phyloP scores from a whole-genome alignment of 768 basidiomycete genomes.

The Mycena galericulata region DNA sequence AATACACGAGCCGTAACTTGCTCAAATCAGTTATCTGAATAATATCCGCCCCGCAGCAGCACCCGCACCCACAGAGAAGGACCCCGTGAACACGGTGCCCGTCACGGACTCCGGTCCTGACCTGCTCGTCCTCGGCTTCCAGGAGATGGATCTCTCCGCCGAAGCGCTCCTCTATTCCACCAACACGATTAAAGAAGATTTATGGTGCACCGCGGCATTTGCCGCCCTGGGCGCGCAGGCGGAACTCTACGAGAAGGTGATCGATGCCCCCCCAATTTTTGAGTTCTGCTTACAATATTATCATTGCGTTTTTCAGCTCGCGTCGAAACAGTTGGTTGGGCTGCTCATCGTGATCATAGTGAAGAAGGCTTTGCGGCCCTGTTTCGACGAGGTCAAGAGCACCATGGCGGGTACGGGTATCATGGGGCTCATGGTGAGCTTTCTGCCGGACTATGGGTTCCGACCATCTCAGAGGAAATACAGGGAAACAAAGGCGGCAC shows the following conservation, averaged over 20 bases:
- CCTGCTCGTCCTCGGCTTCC: slow-evolving; percentile 80
- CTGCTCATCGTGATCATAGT: slow-evolving; percentile 81
- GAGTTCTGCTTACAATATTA: neutral
- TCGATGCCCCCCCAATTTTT: neutral
- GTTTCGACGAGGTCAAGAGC: slow-evolving; percentile 66
- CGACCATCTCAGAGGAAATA: neutral
- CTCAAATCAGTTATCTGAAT: neutral
- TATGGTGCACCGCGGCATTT: slow-evolving; percentile 76
- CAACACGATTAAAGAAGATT: slow-evolving; percentile 72
- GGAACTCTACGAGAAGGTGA: slow-evolving; percentile 74
- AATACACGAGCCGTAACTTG: neutral
- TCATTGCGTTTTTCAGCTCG: slow-evolving; percentile 56
- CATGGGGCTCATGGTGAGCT: slow-evolving; percentile 79
- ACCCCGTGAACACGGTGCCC: slow-evolving; percentile 28
- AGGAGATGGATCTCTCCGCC: slow-evolving; percentile 83
- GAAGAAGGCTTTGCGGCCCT: slow-evolving; percentile 60
- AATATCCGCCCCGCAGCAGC: slow-evolving; percentile 6
- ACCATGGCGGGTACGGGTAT: slow-evolving; percentile 77
- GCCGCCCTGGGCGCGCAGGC: slow-evolving; percentile 79
- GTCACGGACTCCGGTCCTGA: slow-evolving; percentile 64
- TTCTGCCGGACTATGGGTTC: slow-evolving; percentile 4
- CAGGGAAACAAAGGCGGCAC: slow-evolving; percentile 90
- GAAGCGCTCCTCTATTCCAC: slow-evolving; percentile 82
- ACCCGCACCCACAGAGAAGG: neutral
- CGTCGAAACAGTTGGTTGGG: slow-evolving; percentile 85